Base-by-base conservation (phyloP, 495 filamentous ascomycete species). In the Daldinia caldariorum region DNA sequence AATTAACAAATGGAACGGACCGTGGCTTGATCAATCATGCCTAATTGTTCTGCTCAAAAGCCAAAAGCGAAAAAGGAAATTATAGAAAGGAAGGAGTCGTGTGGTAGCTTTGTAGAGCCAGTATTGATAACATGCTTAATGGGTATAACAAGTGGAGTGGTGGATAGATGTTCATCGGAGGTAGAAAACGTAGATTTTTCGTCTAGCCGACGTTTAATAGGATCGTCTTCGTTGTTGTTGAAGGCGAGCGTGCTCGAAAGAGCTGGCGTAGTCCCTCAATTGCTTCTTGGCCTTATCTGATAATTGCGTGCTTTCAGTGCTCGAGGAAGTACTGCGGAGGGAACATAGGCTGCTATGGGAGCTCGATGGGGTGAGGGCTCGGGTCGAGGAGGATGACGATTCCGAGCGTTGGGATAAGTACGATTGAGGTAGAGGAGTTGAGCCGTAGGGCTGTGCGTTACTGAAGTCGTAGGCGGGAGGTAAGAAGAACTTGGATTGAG, bases 331-430 rank as follows among this genome's bases (percentile, higher is more conserved):
- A 76, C 89, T 91, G 58, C 88, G 86, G 39, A 94, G 86, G 18
- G 93, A 97, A 68, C 88, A 91, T 37, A 97, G 86, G 54, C 92
- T 96, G 59, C 91, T 92, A 73, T 92, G 91, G 6, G 94, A 97
- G 31, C 90, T 91, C 32, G 94, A 95, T 9, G 92, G 90, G 2
- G 91, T 92, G 39, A 94, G 83, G 22, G 76, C 78, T n/a, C 67
- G 65, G 58, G 72, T 67, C 45, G 81, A 72, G 54, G 70, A 53
- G 3, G 77, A 79, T 2, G 84, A 81, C 35, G 79, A 66, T 72
- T 74, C 78, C 43, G 81, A 79, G 71, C 76, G 70, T 75, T 73
- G 69, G 39, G 65, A 55, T 16, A 70, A 47, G 66, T 73, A 72
- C 0, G 71, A 71, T 6, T 74, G 73, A 10, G 76, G 63, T 31